Percentiles rank a stretch among this genome's conserved stretches.
phyloP scores from a whole-genome alignment of 352 stramenopile genomes.

The Globisporangium paroecandrum region DNA sequence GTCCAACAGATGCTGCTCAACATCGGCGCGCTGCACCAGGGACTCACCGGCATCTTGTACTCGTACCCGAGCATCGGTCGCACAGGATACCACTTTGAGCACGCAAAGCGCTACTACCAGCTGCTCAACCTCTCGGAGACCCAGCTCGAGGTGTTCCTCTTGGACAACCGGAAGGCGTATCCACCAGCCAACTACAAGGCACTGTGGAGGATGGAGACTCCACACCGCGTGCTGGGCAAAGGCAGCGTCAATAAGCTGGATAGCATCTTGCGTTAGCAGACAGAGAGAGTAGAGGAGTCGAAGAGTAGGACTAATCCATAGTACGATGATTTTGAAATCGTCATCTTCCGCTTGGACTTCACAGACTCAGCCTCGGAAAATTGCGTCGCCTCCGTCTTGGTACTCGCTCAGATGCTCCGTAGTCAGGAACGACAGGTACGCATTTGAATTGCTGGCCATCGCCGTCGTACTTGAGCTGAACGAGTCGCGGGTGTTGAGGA shows the following conservation, averaged over 20 bases:
- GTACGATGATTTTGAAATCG: background rate
- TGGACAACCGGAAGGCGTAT: constrained; percentile 71
- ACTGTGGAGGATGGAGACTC: constrained; percentile 72
- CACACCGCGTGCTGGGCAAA: constrained; percentile 67
- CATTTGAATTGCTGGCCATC: constrained; percentile 20
- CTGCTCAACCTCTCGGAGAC: constrained; percentile 67
- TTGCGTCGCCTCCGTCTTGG: constrained; percentile 32
- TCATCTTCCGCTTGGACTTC: background rate
- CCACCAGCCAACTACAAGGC: constrained; percentile 57
- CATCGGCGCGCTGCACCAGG: constrained; percentile 69
- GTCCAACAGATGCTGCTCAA: constrained; percentile 82
- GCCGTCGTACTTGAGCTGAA: constrained; percentile 40
- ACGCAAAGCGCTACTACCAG: constrained; percentile 78
- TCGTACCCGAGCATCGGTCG: constrained; percentile 55
- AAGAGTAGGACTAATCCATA: background rate
- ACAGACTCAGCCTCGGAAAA: constrained; percentile 40
- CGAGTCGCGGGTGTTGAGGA: constrained; percentile 56
- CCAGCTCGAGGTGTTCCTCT: constrained; percentile 73
- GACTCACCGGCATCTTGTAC: constrained; percentile 66
- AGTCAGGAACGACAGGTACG: constrained; percentile 49
- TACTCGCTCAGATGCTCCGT: constrained; percentile 43
- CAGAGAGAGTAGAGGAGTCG: background rate
- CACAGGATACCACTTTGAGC: constrained; percentile 63
- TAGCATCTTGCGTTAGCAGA: constrained; percentile 57
- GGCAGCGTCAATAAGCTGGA: constrained; percentile 83